Evolutionary conservation across 1,284 basidiomycete genomes (phyloP), one percentile per base, ranked within the genome.

Genomic region (Schizophyllum amplum): DNA sequence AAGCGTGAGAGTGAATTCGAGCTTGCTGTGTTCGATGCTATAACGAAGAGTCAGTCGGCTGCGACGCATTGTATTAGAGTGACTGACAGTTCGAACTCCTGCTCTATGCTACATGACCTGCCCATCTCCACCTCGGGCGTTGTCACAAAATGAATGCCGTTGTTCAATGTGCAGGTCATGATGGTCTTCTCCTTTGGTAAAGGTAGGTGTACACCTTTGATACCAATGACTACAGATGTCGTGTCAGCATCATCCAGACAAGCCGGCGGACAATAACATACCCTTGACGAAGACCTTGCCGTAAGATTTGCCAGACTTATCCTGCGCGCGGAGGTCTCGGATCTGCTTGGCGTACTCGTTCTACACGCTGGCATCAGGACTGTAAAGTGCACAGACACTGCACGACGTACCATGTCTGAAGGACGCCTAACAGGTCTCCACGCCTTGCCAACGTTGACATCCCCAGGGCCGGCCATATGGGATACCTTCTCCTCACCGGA

Each of bases 221-320:
- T 77, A n/a, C 86, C 85, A 24, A 91, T 68, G n/a, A 96, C 92
- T 94, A 64, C 17, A 56, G n/a, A 25, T 23, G 53, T n/a, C 57
- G 46, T 53, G 51, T 53, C 55, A 62, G 51, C 27, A 23, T 50
- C 9, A 52, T 47, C 25, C 52, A 11, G 27, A 2, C 1, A 20
- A 24, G 15, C 17, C 42, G n/a, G 11, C 11, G 42, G 42, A 15
- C 50, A 25, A 51, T 24, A 33, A 66, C 77, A 60, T 60, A 86
- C 92, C 89, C 79, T 90, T 89, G 56, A 99, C 92, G 67, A 98
- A 99, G 24, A 98, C 88, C 65, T 96, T 97, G 51, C 93, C 94
- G 58, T 90, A 84, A 0, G 86, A 79, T 67, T 92, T 94, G 55
- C 86, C 87, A 20, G 81, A 74, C 60, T 85, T 87, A 13, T 92